Base-by-base conservation (phyloP, 179 eudicot species). In the Beta macrorhiza region DNA sequence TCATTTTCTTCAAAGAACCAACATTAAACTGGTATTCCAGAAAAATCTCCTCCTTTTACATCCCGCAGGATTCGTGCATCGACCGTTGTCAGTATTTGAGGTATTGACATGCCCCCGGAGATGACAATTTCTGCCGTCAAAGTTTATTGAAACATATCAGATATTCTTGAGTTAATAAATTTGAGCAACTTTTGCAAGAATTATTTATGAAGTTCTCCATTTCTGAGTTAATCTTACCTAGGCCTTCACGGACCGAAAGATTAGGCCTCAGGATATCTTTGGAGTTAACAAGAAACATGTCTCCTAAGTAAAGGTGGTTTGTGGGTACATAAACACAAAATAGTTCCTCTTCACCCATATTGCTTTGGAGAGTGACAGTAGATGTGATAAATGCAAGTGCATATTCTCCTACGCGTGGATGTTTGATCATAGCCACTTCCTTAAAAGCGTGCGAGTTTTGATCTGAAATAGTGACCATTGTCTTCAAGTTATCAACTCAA, bases 21-120 rank as follows among this genome's bases (percentile, higher is more conserved):
- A 42, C 7, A 13, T 78, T 76, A 90, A 67, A 83, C 86, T 72
- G 88, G 85, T 37, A 25, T 79, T 57, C 86, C 72, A 15, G 88
- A 75, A 70, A 83, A 87, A 70, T 81, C 88, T 58, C 86, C 86
- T 0, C 58, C 70, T 78, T 90, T 84, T 52, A 82, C 87, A 7
- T 86, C 64, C 44, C 78, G 70, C 72, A 86, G 71, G 42, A 81
- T 73, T 65, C 76, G 85, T 15, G 83, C 84, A 74, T 92, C 97
- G 79, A 86, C 37, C 22, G 89, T 91, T 1, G 90, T 80, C 85
- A 92, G 83, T 67, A 85, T 72, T 79, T 92, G 92, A 29, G 97
- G 97, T 78, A 92, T 86, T 3, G 97, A 89, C 91, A 92, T 89
- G 45, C 97, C 97, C 29, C 92, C 93, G 3, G 97, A 92, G 64